Percentiles rank a stretch among this genome's conserved stretches.
Evolutionary conservation across 2,329 filamentous ascomycete genomes (phyloP).

Genomic region (Coniosporium tulheliwenetii): DNA sequence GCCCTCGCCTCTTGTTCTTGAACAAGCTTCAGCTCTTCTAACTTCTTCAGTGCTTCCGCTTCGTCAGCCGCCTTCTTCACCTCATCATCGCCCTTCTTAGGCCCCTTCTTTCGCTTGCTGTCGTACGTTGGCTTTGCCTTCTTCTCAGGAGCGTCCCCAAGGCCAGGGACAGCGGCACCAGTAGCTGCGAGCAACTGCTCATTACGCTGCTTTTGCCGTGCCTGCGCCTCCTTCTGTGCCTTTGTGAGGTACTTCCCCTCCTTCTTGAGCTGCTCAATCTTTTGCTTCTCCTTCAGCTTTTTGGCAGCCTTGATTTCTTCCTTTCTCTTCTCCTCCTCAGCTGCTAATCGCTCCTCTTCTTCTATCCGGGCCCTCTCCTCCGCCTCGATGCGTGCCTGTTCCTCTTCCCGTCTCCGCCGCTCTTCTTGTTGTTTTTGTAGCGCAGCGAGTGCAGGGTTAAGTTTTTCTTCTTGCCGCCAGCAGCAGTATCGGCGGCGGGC

Average conservation of each 20-base stretch:
- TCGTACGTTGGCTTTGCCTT: conserved; percentile 58
- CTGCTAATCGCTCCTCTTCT: conserved; percentile 47
- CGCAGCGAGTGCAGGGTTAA: conserved; percentile 56
- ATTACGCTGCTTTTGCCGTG: conserved; percentile 60
- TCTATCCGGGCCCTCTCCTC: conserved; percentile 51
- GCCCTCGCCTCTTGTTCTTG: conserved; percentile 60
- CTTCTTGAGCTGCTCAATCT: conserved; percentile 73
- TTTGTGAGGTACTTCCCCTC: conserved; percentile 79
- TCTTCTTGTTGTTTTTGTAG: conserved; percentile 77
- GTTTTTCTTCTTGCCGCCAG: conserved; percentile 74
- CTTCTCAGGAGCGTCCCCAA: conserved; percentile 52
- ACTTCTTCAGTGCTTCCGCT: conserved; percentile 40
- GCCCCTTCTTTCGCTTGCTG: conserved; percentile 59
- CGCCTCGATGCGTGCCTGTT: conserved; percentile 38
- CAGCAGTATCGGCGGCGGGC: conserved; percentile 7
- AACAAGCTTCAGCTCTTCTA: conserved; percentile 34
- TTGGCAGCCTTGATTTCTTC: conserved; percentile 62
- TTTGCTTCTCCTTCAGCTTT: conserved; percentile 79
- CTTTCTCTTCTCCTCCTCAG: conserved; percentile 52
- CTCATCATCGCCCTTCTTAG: conserved; percentile 44
- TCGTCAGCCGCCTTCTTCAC: conserved; percentile 26
- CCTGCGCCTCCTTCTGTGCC: conserved; percentile 70
- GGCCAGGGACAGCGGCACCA: conserved; percentile 42
- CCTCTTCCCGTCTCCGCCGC: conserved; percentile 49
- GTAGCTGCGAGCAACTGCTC: conserved; percentile 67